Percentiles rank a stretch among this genome's conserved stretches.
Conservation (phyloP, 352 stramenopile genomes). For the Globisporangium uncinulatum region DNA sequence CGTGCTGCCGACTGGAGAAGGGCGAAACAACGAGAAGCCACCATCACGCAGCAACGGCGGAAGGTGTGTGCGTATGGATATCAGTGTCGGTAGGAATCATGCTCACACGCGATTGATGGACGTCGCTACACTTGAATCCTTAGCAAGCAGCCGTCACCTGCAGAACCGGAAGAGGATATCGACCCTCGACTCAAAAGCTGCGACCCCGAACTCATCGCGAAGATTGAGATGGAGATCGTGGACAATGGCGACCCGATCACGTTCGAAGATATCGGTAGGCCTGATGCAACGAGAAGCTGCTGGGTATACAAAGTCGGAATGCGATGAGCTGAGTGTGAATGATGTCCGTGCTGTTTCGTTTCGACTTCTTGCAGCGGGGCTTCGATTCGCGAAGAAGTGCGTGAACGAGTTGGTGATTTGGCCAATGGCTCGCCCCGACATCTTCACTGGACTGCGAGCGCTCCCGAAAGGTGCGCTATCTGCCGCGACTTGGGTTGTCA, state of each 20-base stretch:
- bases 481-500: not conserved
- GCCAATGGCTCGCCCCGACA: slow-evolving; percentile 96
- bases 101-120: not conserved
- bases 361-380: slow-evolving; percentile 67
- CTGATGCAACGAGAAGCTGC: not conserved
- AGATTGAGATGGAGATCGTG: slow-evolving; percentile 98
- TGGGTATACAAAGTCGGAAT: not conserved
- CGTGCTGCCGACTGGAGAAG: slow-evolving; percentile 48
- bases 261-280: slow-evolving; percentile 96
- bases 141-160: slow-evolving; percentile 14
- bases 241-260: slow-evolving; percentile 89
- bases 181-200: slow-evolving; percentile 92
- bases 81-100: not conserved
- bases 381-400: slow-evolving; percentile 96
- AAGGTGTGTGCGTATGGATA: slow-evolving; percentile 1
- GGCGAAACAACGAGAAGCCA: slow-evolving; percentile 20
- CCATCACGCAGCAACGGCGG: slow-evolving; percentile 4
- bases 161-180: slow-evolving; percentile 75
- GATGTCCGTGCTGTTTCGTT: not conserved
- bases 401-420: slow-evolving; percentile 98
- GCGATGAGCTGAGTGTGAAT: slow-evolving; percentile 1
- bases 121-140: not conserved
- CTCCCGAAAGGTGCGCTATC: slow-evolving; percentile 76
- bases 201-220: slow-evolving; percentile 94
- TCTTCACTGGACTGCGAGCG: slow-evolving; percentile 95